Evolutionary conservation across 306 rosid species (phyloP).

Genomic region (Pterocarpus macrocarpus): DNA sequence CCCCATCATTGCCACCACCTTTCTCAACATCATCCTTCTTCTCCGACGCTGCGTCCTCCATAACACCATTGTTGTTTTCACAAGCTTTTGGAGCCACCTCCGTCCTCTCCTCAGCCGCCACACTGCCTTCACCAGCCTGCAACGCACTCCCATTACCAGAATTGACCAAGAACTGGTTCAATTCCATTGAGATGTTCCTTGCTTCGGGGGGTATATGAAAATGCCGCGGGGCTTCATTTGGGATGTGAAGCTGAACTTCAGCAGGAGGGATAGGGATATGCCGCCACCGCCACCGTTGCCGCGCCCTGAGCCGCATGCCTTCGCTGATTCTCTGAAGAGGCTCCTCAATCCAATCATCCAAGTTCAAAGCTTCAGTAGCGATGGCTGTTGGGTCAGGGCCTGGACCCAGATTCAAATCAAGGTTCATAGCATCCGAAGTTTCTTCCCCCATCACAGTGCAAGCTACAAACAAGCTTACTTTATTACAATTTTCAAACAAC

Average conservation of each 20-base stretch:
- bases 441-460: constrained; percentile 81
- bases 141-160: constrained; percentile 64
- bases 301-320: constrained; percentile 62
- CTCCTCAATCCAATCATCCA: constrained; percentile 69
- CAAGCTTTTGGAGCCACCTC: constrained; percentile 70
- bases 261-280: constrained; percentile 43
- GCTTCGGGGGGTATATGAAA: constrained; percentile 56
- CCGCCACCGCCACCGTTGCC: constrained; percentile 78
- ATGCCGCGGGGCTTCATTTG: constrained; percentile 50
- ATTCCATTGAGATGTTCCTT: constrained; percentile 60
- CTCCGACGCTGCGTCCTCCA: constrained; percentile 63
- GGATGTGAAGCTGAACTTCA: constrained; percentile 51
- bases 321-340: constrained; percentile 66
- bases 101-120: constrained; percentile 73
- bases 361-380: constrained; percentile 58
- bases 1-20: constrained; percentile 72
- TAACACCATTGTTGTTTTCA: constrained; percentile 67
- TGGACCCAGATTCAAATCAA: constrained; percentile 96
- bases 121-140: constrained; percentile 94
- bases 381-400: constrained; percentile 66
- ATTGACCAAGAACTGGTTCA: constrained; percentile 74
- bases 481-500: constrained; percentile 40
- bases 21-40: constrained; percentile 78
- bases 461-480: constrained; percentile 38
- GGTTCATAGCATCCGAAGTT: constrained; percentile 85